Evolutionary conservation across 2,329 filamentous ascomycete genomes (phyloP), one percentile per base, ranked within the genome.

Genomic region (Sporothrix pseudoabietina): DNA sequence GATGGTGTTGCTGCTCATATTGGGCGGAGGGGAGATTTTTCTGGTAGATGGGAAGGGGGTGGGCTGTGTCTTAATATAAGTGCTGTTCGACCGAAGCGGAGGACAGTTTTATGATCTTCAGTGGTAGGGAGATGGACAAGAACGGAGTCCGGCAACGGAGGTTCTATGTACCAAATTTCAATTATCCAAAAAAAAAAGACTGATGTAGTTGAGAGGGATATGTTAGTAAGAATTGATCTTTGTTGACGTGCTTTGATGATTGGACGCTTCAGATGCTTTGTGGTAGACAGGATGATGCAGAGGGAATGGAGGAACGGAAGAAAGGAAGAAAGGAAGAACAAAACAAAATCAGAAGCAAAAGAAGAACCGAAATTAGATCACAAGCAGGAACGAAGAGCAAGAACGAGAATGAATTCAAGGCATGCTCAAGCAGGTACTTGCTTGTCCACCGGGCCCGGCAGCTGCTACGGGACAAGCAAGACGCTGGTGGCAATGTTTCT

Each of bases 1-100:
- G 73, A 87, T 76, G 39, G 79, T 79, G 76, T 78, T 80, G 76
- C 80, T 79, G 80, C 81, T 81, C 72, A 72, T 68, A 55, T n/a
- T 30, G 16, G 57, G 32, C 22, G 26, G 30, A n/a, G 7, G n/a
- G 35, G 30, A 19, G 39, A 47, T 65, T 65, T 65, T 44, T 65
- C 8, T 47, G 39, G 61, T 39, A 22, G 19, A 22, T 47, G 61
- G n/a, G 9, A 55, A 55, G 26, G 39, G 61, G 61, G 59, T 12
- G 10, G n/a, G 39, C 1, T 10, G 61, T 30, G n/a, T 41, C 57
- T 65, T 66, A 12, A 44, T 47, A 47, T 66, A 63, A 35, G 30
- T 63, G 39, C 12, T 22, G 8, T 19, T 19, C 26, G 52, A 12
- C 22, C 10, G 22, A 14, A 10, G 12, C 9, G 54, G 32, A 39